These are phyloP conservation scores for Sphagnum tenellum DNA, from an alignment of 225 moss, liverwort and hornwort genomes.

Conservation along the genomic window DNA sequence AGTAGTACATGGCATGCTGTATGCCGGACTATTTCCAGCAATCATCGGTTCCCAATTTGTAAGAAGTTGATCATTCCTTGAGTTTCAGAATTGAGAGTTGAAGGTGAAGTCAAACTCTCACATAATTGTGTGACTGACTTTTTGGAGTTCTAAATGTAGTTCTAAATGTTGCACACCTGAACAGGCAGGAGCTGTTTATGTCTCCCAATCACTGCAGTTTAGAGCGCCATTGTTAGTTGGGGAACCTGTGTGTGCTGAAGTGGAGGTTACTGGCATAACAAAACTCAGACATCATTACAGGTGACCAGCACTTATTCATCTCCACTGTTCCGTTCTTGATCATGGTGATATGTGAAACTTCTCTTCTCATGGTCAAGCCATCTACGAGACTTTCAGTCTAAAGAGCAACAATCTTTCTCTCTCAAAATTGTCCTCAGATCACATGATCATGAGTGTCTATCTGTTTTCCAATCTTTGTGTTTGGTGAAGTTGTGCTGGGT, in stretches of 20 bases:
- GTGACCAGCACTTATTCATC: slow-evolving; percentile 8
- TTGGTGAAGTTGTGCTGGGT: too few species aligned
- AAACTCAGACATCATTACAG: slow-evolving; percentile 71
- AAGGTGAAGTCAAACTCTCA: background rate
- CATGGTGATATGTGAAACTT: too few species aligned
- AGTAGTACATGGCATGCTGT: slow-evolving; percentile 91
- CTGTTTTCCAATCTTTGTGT: too few species aligned
- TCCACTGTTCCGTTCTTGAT: too few species aligned
- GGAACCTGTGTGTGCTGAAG: slow-evolving; percentile 58
- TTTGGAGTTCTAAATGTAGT: background rate
- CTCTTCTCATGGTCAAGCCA: too few species aligned
- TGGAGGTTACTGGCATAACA: slow-evolving; percentile 61
- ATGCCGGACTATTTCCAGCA: slow-evolving; percentile 89
- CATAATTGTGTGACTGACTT: background rate
- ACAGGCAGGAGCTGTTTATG: slow-evolving; percentile 78
- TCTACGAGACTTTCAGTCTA: background rate
- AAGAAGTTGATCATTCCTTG: slow-evolving; percentile 2
- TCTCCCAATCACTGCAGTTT: slow-evolving; percentile 77
- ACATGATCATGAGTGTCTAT: background rate
- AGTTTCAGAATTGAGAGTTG: background rate
- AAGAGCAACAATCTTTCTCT: background rate
- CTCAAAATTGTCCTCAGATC: background rate
- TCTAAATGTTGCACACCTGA: background rate
- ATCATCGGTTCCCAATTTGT: slow-evolving; percentile 94
- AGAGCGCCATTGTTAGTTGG: slow-evolving; percentile 59